phyloP scores from a whole-genome alignment of 164 flowering plant genomes.

The Stephania japonica region DNA sequence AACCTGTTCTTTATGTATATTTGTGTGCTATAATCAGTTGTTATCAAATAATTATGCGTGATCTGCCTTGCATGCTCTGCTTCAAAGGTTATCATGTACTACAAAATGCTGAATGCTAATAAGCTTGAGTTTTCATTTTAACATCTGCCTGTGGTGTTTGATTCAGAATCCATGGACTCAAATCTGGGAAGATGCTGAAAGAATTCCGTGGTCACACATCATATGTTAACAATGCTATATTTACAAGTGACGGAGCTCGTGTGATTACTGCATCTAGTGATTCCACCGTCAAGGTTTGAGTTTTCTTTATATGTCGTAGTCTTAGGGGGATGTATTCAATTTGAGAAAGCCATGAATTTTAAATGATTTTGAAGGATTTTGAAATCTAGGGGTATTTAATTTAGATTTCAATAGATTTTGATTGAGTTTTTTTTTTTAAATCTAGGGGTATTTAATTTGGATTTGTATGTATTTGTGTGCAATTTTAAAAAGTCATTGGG shows the following conservation, averaged over 20 bases:
- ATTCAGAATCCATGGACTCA: constrained; percentile 90
- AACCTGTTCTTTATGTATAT: background rate
- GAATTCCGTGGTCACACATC: constrained; percentile 98
- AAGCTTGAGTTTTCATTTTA: background rate
- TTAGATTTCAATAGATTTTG: no score
- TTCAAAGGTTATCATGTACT: background rate
- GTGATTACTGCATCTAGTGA: constrained; percentile 99
- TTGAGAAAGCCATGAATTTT: no score
- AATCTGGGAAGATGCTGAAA: constrained; percentile 89
- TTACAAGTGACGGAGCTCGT: constrained; percentile 86
- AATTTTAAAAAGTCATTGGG: no score
- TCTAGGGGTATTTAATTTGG: no score
- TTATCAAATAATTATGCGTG: background rate
- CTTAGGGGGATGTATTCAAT: no score
- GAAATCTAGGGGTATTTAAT: no score
- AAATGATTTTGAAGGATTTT: no score
- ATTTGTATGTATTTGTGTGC: no score
- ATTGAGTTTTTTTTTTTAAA: no score
- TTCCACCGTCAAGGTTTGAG: constrained; percentile 81
- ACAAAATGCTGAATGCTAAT: background rate
- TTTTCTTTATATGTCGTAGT: background rate
- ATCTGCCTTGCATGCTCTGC: background rate
- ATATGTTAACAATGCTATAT: constrained; percentile 89
- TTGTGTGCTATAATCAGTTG: background rate
- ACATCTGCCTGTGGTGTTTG: constrained; percentile 12